Conservation (phyloP, 2,329 filamentous ascomycete genomes). For the Exophiala alcalophila region DNA sequence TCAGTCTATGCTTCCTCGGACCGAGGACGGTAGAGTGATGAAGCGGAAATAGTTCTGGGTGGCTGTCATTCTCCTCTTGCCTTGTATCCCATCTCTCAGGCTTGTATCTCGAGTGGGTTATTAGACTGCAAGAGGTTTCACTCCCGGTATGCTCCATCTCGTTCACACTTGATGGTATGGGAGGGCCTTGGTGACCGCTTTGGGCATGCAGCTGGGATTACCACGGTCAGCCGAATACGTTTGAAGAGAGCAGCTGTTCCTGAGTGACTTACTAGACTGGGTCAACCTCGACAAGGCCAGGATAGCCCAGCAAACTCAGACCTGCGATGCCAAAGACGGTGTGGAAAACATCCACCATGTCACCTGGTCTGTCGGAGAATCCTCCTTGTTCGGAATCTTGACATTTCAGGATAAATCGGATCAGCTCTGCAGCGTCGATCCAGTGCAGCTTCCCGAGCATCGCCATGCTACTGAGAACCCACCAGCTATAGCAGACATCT, state of each 20-base stretch:
- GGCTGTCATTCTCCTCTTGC: conserved; percentile 57
- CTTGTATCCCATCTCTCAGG: conserved; percentile 66
- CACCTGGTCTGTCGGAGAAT: conserved; percentile 82
- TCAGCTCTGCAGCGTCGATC: conserved; percentile 81
- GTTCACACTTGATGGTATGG: conserved; percentile 23
- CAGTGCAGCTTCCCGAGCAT: conserved; percentile 88
- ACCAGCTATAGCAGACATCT: conserved; percentile 99
- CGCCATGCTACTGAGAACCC: conserved; percentile 86
- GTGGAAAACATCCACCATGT: conserved; percentile 98
- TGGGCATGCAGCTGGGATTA: conserved; percentile 64
- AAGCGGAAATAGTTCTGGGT: conserved; percentile 31
- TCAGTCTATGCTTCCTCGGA: conserved; percentile 40
- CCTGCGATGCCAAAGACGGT: conserved; percentile 87
- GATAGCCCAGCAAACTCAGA: conserved; percentile 75
- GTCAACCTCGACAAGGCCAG: conserved; percentile 75
- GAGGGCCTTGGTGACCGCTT: conserved; percentile 58
- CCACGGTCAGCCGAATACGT: conserved; percentile 26
- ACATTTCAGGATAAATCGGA: conserved; percentile 77
- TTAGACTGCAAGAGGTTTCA: conserved; percentile 65
- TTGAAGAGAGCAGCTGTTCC: background rate
- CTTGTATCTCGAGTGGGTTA: conserved; percentile 56
- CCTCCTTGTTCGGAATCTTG: conserved; percentile 84
- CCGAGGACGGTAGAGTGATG: conserved; percentile 37
- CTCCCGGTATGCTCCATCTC: conserved; percentile 8
- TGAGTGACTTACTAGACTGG: conserved; percentile 70